These are phyloP conservation scores for Gracilaria domingensis DNA, from an alignment of 23 red algal genomes.

Conservation along the genomic window DNA sequence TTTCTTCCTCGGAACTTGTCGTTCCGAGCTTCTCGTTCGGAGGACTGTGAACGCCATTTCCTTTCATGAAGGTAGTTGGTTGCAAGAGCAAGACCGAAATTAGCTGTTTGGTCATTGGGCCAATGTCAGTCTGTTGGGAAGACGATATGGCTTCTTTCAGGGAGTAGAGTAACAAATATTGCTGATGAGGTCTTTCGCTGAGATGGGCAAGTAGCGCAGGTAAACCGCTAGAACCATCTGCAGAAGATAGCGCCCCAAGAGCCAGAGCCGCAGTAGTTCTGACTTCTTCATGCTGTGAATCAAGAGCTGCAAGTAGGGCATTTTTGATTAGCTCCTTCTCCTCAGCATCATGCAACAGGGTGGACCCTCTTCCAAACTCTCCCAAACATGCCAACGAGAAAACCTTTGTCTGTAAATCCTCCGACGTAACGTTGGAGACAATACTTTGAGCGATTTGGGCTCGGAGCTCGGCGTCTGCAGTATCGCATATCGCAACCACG, in stretches of 20 bases:
- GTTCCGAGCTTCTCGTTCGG: background rate
- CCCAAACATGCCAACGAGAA: conserved; percentile 58
- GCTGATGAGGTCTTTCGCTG: conserved; percentile 44
- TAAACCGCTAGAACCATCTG: conserved; percentile 71
- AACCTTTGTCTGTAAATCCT: conserved; percentile 38
- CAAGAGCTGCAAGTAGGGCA: conserved; percentile 55
- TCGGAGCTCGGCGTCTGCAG: conserved; percentile 37
- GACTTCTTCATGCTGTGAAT: conserved; percentile 71
- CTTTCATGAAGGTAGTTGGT: conserved; percentile 19
- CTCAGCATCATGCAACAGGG: conserved; percentile 7
- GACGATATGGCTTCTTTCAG: conserved; percentile 90
- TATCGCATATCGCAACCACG: conserved; percentile 54
- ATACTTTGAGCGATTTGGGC: conserved; percentile 45
- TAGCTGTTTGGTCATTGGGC: conserved; percentile 23
- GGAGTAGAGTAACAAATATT: conserved; percentile 80
- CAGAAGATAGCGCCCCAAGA: conserved; percentile 74
- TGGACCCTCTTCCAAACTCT: conserved; percentile 67
- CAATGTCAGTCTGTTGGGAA: conserved; percentile 45
- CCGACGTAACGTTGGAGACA: conserved; percentile 35
- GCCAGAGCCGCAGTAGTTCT: conserved; percentile 75
- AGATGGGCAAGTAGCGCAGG: conserved; percentile 61
- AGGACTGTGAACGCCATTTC: conserved; percentile 2
- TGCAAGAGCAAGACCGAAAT: conserved; percentile 51
- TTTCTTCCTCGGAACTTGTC: conserved; percentile 70
- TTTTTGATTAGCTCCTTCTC: conserved; percentile 41